Conservation (phyloP, 352 stramenopile species). For the Blastocystis sp. region DNA sequence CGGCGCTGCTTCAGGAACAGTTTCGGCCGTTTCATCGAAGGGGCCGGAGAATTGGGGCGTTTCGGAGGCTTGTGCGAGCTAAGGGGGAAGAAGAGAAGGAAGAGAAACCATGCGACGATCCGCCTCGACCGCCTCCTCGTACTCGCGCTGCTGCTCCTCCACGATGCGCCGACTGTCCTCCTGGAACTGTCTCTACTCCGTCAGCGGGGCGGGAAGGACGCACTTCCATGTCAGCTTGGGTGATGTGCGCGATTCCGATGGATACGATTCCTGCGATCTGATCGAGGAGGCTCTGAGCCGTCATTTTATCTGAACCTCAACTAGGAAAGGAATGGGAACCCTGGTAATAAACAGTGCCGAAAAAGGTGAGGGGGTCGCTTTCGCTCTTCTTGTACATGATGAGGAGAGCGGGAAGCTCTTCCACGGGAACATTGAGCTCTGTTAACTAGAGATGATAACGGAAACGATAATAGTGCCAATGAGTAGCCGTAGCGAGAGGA, state of each 20-base stretch:
- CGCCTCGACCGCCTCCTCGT: constrained; percentile 43
- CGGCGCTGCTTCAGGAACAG: neutral
- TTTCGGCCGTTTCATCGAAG: neutral
- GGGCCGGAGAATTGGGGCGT: neutral
- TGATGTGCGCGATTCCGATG: neutral
- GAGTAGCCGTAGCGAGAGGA: constrained; percentile 36
- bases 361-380: neutral
- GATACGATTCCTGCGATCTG: neutral
- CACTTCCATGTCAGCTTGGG: constrained; percentile 17
- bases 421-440: constrained; percentile 24
- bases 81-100: neutral
- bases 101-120: constrained; percentile 6
- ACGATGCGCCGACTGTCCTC: constrained; percentile 38
- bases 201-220: neutral
- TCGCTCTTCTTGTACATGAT: constrained; percentile 45
- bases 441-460: constrained; percentile 9
- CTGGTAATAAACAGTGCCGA: constrained; percentile 12
- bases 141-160: constrained; percentile 46
- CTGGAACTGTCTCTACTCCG: constrained; percentile 18
- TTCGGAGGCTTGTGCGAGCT: neutral
- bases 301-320: constrained; percentile 3
- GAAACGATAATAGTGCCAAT: neutral
- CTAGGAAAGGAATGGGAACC: neutral
- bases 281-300: neutral
- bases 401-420: constrained; percentile 33